Conservation (phyloP, 768 basidiomycete genomes). For the Cantharellus cinnabarinus region DNA sequence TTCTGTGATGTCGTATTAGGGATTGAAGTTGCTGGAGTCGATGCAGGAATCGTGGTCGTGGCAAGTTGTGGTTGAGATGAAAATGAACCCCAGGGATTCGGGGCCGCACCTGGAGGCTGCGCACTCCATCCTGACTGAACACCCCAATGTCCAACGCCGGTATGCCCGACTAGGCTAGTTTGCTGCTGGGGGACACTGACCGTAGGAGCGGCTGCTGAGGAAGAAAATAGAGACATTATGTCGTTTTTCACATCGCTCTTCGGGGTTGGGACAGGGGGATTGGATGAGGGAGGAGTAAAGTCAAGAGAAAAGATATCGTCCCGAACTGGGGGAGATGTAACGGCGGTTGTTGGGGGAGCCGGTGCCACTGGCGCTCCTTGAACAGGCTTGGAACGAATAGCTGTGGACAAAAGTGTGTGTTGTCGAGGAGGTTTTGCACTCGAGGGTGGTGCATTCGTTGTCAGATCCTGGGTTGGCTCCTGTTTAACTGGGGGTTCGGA, state of each 20-base stretch:
- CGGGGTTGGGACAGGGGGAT: conserved; percentile 24
- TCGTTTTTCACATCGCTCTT: conserved; percentile 67
- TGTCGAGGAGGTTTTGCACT: conserved; percentile 6
- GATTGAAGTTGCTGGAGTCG: not conserved
- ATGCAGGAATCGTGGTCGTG: not conserved
- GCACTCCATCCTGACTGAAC: conserved; percentile 33
- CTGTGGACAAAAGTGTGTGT: conserved; percentile 1
- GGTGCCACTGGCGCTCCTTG: not conserved
- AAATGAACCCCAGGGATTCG: conserved; percentile 1
- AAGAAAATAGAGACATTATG: conserved; percentile 64
- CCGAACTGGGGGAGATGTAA: conserved; percentile 14
- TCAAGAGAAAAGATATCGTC: conserved; percentile 72
- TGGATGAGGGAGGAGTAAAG: conserved; percentile 31
- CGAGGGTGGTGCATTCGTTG: conserved; percentile 4
- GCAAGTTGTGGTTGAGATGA: not conserved
- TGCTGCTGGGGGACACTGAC: conserved; percentile 7
- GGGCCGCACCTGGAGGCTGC: not conserved
- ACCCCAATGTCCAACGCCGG: conserved; percentile 44
- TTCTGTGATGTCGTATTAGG: not conserved
- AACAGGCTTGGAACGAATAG: conserved; percentile 1
- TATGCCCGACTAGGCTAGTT: conserved; percentile 31
- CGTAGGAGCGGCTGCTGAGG: conserved; percentile 17
- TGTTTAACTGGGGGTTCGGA: not conserved
- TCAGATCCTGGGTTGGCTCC: not conserved
- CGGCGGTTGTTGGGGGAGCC: conserved; percentile 1